These are phyloP conservation scores for Neofusicoccum sp. DNA, from an alignment of 2,329 filamentous ascomycete genomes.

Conservation along the genomic window DNA sequence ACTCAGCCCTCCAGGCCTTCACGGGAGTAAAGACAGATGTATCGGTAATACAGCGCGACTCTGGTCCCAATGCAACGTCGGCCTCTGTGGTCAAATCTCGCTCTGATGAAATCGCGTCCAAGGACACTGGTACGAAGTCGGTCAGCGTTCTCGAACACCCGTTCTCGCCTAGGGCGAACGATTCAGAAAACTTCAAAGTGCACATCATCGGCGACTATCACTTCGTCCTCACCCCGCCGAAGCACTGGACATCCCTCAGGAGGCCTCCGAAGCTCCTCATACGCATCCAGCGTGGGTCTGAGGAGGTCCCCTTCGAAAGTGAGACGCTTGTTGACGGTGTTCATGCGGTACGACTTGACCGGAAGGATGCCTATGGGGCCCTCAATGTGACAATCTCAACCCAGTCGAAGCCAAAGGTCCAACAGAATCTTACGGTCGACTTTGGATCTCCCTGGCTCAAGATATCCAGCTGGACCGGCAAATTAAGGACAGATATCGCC, in stretches of 20 bases:
- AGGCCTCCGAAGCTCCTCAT: conserved; percentile 54
- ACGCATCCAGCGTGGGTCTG: conserved; percentile 48
- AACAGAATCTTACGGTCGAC: conserved; percentile 32
- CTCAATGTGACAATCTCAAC: conserved; percentile 52
- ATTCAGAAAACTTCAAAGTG: conserved; percentile 52
- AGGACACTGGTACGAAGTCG: conserved; percentile 12
- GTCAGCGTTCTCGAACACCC: conserved; percentile 13
- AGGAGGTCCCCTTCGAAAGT: conserved; percentile 42
- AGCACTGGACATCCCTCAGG: conserved; percentile 44
- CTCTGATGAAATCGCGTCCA: conserved; percentile 6
- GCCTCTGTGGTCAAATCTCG: conserved; percentile 1
- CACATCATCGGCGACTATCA: conserved; percentile 58
- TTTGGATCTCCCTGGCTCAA: conserved; percentile 37
- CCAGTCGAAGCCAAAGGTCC: conserved; percentile 37
- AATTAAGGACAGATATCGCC: conserved; percentile 25
- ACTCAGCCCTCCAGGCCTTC: conserved; percentile 18
- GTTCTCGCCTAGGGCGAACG: conserved; percentile 25
- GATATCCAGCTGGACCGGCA: conserved; percentile 29
- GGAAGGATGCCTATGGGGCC: conserved; percentile 51
- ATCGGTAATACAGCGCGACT: conserved; percentile 16
- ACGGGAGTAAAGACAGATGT: conserved; percentile 15
- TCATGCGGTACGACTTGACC: conserved; percentile 54
- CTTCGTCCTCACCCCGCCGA: conserved; percentile 55
- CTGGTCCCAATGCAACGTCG: background rate
- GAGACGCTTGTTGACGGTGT: conserved; percentile 48